Percentiles rank a stretch among this genome's conserved stretches.
Evolutionary conservation across 2,329 filamentous ascomycete genomes (phyloP).

Genomic region (Aaosphaeria pasadenensis): DNA sequence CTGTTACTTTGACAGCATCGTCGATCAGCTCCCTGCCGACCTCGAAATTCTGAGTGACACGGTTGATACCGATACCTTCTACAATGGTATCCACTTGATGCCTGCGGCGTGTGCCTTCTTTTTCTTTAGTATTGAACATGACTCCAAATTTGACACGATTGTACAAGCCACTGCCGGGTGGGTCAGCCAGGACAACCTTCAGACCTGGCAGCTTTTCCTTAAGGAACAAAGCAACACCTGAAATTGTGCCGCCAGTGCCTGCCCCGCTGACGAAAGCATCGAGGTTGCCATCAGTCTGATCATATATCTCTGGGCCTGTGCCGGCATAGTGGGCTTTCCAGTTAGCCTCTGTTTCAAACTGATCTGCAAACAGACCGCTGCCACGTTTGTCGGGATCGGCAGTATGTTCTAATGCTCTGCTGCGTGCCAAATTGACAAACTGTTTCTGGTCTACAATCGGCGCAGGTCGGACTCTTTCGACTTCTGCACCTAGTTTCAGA

Average conservation of each 20-base stretch:
- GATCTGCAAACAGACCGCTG: slow-evolving; percentile 88
- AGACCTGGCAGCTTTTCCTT: slow-evolving; percentile 68
- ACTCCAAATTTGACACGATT: slow-evolving; percentile 91
- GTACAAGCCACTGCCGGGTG: slow-evolving; percentile 88
- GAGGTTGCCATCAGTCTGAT: slow-evolving; percentile 69
- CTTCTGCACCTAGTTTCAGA: slow-evolving; percentile 83
- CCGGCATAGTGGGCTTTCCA: slow-evolving; percentile 77
- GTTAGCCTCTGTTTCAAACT: slow-evolving; percentile 91
- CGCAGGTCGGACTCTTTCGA: slow-evolving; percentile 85
- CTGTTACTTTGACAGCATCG: slow-evolving; percentile 83
- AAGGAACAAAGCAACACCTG: slow-evolving; percentile 78
- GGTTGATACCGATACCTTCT: slow-evolving; percentile 93
- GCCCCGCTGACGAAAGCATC: slow-evolving; percentile 92
- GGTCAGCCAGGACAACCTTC: slow-evolving; percentile 82
- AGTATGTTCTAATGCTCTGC: slow-evolving; percentile 73
- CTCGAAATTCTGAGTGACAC: slow-evolving; percentile 91
- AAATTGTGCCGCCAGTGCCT: slow-evolving; percentile 90
- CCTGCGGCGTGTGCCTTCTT: slow-evolving; percentile 82
- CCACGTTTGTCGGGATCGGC: slow-evolving; percentile 57
- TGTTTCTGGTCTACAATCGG: slow-evolving; percentile 92
- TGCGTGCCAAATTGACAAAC: slow-evolving; percentile 88
- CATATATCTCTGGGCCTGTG: slow-evolving; percentile 87
- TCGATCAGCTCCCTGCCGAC: slow-evolving; percentile 81
- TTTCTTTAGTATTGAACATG: slow-evolving; percentile 88
- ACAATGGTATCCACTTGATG: slow-evolving; percentile 95